These are phyloP conservation scores for Pichia kluyveri DNA, from an alignment of 805 yeast genomes.

Conservation along the genomic window DNA sequence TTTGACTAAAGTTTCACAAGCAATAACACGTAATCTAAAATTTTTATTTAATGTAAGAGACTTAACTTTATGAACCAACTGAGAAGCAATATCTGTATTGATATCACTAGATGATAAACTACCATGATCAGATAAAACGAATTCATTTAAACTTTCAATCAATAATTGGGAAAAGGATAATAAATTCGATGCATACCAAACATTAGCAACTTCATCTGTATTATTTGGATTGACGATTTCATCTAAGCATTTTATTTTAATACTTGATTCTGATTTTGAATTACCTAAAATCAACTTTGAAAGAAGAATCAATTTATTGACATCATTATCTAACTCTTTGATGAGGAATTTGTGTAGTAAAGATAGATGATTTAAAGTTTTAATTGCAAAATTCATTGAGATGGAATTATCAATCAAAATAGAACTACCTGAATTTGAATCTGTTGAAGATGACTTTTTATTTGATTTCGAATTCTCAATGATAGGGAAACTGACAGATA, in stretches of 20 bases:
- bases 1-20: constrained; percentile 28
- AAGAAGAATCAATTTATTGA: constrained; percentile 25
- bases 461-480: background rate
- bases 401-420: constrained; percentile 7
- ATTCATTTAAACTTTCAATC: constrained; percentile 24
- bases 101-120: constrained; percentile 13
- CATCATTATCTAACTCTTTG: constrained; percentile 25
- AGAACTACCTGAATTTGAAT: constrained; percentile 7
- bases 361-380: constrained; percentile 21
- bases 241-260: constrained; percentile 16
- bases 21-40: constrained; percentile 32
- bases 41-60: constrained; percentile 30
- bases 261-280: background rate
- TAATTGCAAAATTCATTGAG: constrained; percentile 14
- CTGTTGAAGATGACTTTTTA: constrained; percentile 12
- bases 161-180: constrained; percentile 22
- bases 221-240: constrained; percentile 7
- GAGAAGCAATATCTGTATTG: constrained; percentile 17
- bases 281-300: constrained; percentile 19
- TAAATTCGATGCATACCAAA: constrained; percentile 21
- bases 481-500: constrained; percentile 2
- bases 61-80: constrained; percentile 28
- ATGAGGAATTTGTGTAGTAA: constrained; percentile 21
- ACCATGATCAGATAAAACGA: constrained; percentile 23
- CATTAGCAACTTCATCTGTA: constrained; percentile 9